Evolutionary conservation across 371 early-diverging fungal species (phyloP).

Genomic region (Mucor lusitanicus): DNA sequence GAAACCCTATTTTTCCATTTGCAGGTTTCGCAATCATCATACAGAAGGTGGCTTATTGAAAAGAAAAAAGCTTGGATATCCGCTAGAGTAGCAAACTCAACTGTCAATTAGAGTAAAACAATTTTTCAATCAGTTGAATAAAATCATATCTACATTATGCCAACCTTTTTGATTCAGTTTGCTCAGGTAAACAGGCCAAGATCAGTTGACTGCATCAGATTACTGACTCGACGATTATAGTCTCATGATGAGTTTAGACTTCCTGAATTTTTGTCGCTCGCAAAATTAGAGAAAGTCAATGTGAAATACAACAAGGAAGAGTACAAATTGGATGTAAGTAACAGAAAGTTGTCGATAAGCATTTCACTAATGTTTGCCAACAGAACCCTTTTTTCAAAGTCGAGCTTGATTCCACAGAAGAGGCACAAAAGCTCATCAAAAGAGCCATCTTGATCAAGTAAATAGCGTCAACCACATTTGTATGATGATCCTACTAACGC

Average conservation of each 20-base stretch:
- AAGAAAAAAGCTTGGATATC: background rate
- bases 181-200: conserved; percentile 32
- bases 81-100: background rate
- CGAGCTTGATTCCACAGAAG: conserved; percentile 66
- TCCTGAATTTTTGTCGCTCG: conserved; percentile 82
- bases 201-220: background rate
- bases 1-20: background rate
- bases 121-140: background rate
- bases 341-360: background rate
- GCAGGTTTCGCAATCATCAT: background rate
- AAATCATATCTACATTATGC: conserved; percentile 23
- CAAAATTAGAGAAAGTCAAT: conserved; percentile 68
- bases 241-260: conserved; percentile 74
- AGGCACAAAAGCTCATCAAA: conserved; percentile 74
- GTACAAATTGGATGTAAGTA: conserved; percentile 57
- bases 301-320: conserved; percentile 54
- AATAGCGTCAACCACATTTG: background rate
- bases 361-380: background rate
- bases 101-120: background rate
- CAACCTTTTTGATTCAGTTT: conserved; percentile 45
- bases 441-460: conserved; percentile 89
- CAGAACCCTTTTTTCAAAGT: conserved; percentile 84
- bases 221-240: conserved; percentile 18
- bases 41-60: background rate
- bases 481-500: background rate